A percentile compares a stretch with the other conserved stretches of the same genome.
These are phyloP conservation scores for Brachypodium distachyon DNA, from an alignment of 202 grass and related monocot species.

Conservation along the genomic window DNA sequence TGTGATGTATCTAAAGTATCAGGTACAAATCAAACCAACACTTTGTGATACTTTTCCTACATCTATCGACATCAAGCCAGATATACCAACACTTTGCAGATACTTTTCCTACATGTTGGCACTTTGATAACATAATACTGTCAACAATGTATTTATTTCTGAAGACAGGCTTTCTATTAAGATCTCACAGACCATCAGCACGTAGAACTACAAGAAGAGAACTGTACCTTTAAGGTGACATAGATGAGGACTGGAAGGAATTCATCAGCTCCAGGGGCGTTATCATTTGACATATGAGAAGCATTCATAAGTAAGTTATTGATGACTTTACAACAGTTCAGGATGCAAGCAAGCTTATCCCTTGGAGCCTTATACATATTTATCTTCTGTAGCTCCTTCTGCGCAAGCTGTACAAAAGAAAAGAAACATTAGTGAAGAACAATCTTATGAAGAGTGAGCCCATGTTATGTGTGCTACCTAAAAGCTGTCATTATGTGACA, in stretches of 20 bases:
- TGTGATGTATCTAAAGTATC: background rate
- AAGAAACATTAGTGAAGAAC: conserved; percentile 5
- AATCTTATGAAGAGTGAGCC: background rate
- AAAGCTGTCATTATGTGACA: background rate
- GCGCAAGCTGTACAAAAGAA: conserved; percentile 65
- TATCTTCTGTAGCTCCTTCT: conserved; percentile 98
- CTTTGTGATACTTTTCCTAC: background rate
- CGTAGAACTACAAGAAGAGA: background rate
- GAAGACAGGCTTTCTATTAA: background rate
- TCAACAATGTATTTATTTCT: background rate
- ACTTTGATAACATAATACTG: background rate
- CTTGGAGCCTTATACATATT: conserved; percentile 95
- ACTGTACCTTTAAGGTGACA: conserved; percentile 83
- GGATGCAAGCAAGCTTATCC: conserved; percentile 87
- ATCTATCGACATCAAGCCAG: background rate
- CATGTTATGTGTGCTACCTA: background rate
- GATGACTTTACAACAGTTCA: conserved; percentile 98
- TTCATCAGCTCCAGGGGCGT: conserved; percentile 84
- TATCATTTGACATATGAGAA: conserved; percentile 62
- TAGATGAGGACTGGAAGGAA: conserved; percentile 96
- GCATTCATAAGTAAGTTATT: conserved; percentile 91
- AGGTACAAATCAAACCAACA: conserved; percentile 2
- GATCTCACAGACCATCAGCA: background rate
- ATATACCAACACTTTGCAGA: background rate
- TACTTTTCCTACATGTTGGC: background rate